These are phyloP conservation scores for Coniochaeta sp. DNA, from an alignment of 2,329 filamentous ascomycete species.

Conservation along the genomic window DNA sequence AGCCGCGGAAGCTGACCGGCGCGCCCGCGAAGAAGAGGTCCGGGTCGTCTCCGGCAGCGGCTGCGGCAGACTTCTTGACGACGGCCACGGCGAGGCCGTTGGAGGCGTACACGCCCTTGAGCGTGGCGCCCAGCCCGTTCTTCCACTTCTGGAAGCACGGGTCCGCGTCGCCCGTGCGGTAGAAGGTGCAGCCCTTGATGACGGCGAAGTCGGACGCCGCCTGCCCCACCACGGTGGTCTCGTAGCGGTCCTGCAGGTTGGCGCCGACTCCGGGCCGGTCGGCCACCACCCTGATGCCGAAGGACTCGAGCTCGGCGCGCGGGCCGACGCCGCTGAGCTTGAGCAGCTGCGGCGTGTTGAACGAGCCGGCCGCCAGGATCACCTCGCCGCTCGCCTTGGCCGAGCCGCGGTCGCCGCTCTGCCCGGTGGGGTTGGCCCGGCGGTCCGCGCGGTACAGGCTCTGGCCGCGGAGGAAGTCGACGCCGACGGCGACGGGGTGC, in stretches of 20 bases:
- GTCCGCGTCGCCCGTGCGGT: conserved; percentile 15
- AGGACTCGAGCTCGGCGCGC: conserved; percentile 28
- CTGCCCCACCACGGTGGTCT: conserved; percentile 25
- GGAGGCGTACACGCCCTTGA: conserved; percentile 2
- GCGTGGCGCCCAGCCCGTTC: conserved; percentile 18
- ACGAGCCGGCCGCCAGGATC: conserved; percentile 39
- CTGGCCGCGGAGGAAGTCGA: conserved; percentile 22
- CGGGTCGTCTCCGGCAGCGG: conserved; percentile 24
- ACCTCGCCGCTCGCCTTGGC: conserved; percentile 31
- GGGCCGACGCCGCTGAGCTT: conserved; percentile 43
- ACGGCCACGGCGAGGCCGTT: conserved; percentile 16
- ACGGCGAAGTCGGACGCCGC: conserved; percentile 8
- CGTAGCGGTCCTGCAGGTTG: conserved; percentile 38
- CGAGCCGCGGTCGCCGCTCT: conserved; percentile 16
- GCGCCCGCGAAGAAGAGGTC: conserved; percentile 36
- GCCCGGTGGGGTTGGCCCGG: conserved; percentile 15
- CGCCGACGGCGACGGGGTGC: conserved; percentile 16
- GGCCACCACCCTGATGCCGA: conserved; percentile 35
- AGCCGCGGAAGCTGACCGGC: conserved; percentile 32
- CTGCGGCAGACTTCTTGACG: conserved; percentile 32
- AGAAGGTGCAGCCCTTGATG: conserved; percentile 17
- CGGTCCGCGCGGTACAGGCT: conserved; percentile 21
- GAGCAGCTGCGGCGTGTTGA: conserved; percentile 44
- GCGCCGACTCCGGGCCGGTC: conserved; percentile 43
- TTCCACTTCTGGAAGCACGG: conserved; percentile 28